Evolutionary conservation across 2,329 filamentous ascomycete genomes (phyloP), one percentile per base, ranked within the genome.

Genomic region (Albifimbria verrucaria): DNA sequence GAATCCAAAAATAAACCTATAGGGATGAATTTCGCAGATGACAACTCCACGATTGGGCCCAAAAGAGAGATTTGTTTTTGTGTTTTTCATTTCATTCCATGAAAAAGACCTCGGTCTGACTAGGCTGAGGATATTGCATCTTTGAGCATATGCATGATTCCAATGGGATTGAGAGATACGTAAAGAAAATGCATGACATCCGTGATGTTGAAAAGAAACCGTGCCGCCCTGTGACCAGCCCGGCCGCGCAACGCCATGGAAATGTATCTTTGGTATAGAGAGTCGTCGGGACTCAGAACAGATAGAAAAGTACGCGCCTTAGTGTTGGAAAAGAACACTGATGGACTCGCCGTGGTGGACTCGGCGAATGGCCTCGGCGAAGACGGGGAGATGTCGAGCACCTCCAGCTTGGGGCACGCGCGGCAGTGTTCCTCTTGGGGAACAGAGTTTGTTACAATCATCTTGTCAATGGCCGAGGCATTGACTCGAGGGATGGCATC

Each of bases 321-420:
- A 67, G 59, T 71, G 68, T 61, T 73, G 69, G 59, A 99, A 99
- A 49, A 99, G 81, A 56, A 94, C 90, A 69, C 92, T 96, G 74
- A 99, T 96, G 66, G 91, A 96, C 77, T 99, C 94, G 65, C 94
- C 94, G 71, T 97, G 92, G 73, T 99, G 94, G 54, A 97, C 93
- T 57, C 94, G 86, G 58, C 94, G 89, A 62, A 97, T 97, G 49
- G 94, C 90, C 80, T 97, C 93, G 55, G 90, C 92, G 69, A 97
- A 97, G 54, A 97, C 87, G 61, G 90, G 51, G 91, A 90, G 55
- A 97, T 71, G 66, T 97, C 93, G 57, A 99, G 76, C 48, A 97
- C 89, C 70, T 96, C 92, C 49, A 99, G 77, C 77, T 97, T 97
- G 39, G 89, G 83, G 68, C 93, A 96, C 49, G 85, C 72, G 48